Base-by-base conservation (phyloP, 805 yeast genomes). In the Clavispora fructus region DNA sequence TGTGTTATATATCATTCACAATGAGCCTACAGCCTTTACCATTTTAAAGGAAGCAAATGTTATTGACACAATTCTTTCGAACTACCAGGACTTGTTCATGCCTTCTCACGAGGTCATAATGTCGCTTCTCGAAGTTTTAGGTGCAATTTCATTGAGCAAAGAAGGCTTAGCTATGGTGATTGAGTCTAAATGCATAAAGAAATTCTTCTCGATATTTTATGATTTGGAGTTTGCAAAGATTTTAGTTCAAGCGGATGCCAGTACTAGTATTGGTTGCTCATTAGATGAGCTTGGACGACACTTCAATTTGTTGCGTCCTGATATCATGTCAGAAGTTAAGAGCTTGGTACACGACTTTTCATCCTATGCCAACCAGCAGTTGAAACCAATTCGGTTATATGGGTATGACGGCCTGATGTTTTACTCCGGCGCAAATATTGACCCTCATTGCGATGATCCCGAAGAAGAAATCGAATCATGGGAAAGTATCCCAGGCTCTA, bases 11-110 rank as follows among this genome's bases (percentile, higher is more conserved):
- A 87, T 89, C 48, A 81, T 91, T 27, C 92, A 91, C 60, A 86
- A 85, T 53, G 97, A 92, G 57, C 97, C 97, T 8, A 89, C 97
- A 0, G 87, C 96, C 4, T 91, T 77, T 57, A 75, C 85, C 2
- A 82, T 91, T 37, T 71, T 91, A 53, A 82, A 79, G 35, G 98
- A 91, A 61, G 84, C 95, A 0, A 78, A 80, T 0, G 79, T 87
- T 1, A 79, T 91, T 32, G 85, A 84, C 40, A 68, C 79, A 2
- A 73, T 90, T 32, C 62, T 90, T 42, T 74, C 75, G 10, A 74
- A 82, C 41, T 83, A 85, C 57, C 74, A 73, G 12, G 57, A 60
- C 0, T 74, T 85, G 19, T 68, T 88, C 47, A 69, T 79, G 11
- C 83, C 83, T 6, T 74, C 83, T 19, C 70, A 78, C 8, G 83